Percentiles rank a stretch among this genome's conserved stretches.
phyloP scores from a whole-genome alignment of 2,329 filamentous ascomycete genomes.

The Aspergillus transmontanensis region DNA sequence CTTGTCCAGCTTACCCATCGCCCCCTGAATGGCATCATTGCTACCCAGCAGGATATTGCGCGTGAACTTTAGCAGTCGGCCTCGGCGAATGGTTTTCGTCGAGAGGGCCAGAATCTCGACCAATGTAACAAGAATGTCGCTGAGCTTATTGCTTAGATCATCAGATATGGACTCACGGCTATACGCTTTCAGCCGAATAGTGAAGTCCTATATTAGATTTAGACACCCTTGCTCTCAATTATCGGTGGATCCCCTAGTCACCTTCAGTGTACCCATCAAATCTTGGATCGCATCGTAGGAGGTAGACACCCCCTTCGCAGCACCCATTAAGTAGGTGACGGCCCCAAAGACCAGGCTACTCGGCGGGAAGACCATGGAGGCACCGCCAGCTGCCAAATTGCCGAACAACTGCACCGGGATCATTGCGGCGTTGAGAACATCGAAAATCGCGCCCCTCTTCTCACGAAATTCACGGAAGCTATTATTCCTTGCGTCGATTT shows the following conservation, averaged over 20 bases:
- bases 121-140: conserved; percentile 46
- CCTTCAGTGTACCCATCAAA: conserved; percentile 41
- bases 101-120: conserved; percentile 52
- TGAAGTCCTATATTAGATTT: conserved; percentile 10
- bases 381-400: conserved; percentile 12
- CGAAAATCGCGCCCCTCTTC: conserved; percentile 14
- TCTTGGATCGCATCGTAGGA: conserved; percentile 51
- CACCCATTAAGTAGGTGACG: conserved; percentile 47
- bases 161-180: conserved; percentile 7
- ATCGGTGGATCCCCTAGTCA: not conserved
- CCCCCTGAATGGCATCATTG: conserved; percentile 44
- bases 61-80: conserved; percentile 45
- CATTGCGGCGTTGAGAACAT: conserved; percentile 8
- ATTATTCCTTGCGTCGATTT: conserved; percentile 13
- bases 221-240: not conserved
- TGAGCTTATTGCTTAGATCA: conserved; percentile 39
- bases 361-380: conserved; percentile 15
- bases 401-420: conserved; percentile 16
- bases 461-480: conserved; percentile 15
- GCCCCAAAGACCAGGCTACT: conserved; percentile 39
- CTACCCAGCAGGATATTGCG: conserved; percentile 45
- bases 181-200: conserved; percentile 14
- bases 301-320: conserved; percentile 49
- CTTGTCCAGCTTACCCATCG: conserved; percentile 44
- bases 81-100: conserved; percentile 45